A percentile compares a stretch with the other conserved stretches of the same genome.
phyloP scores from a whole-genome alignment of 192 early-diverging fungal genomes.

The Coemansia sp. region DNA sequence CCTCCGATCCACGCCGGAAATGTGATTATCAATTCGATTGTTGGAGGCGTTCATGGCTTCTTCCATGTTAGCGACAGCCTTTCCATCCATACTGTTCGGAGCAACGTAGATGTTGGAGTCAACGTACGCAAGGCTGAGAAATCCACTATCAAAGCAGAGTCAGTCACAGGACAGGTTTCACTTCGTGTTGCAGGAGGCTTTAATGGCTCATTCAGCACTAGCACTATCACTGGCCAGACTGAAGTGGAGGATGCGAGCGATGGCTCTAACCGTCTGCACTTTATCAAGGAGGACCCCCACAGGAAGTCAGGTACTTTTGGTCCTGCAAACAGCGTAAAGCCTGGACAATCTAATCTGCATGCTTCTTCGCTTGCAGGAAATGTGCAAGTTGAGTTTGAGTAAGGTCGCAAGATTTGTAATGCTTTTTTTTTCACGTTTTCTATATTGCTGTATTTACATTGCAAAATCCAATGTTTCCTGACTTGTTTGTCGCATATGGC shows the following conservation, averaged over 20 bases:
- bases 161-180: constrained; percentile 34
- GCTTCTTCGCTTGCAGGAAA: constrained; percentile 39
- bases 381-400: constrained; percentile 44
- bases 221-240: constrained; percentile 32
- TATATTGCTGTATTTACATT: not conserved
- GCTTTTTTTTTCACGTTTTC: constrained; percentile 4
- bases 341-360: constrained; percentile 30
- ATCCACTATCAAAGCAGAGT: constrained; percentile 30
- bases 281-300: constrained; percentile 42
- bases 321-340: constrained; percentile 23
- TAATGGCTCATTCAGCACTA: constrained; percentile 39
- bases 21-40: constrained; percentile 35
- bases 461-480: not conserved
- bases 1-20: constrained; percentile 36
- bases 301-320: constrained; percentile 47
- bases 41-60: constrained; percentile 38
- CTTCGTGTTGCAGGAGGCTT: constrained; percentile 46
- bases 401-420: not conserved
- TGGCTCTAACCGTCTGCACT: constrained; percentile 51
- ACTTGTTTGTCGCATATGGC: not conserved
- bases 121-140: constrained; percentile 41
- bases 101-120: constrained; percentile 40
- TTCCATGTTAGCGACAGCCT: constrained; percentile 26
- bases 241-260: constrained; percentile 50
- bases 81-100: constrained; percentile 36